Evolutionary conservation across 1,284 basidiomycete genomes (phyloP), one percentile per base, ranked within the genome.

Genomic region (Ustilago nuda): DNA sequence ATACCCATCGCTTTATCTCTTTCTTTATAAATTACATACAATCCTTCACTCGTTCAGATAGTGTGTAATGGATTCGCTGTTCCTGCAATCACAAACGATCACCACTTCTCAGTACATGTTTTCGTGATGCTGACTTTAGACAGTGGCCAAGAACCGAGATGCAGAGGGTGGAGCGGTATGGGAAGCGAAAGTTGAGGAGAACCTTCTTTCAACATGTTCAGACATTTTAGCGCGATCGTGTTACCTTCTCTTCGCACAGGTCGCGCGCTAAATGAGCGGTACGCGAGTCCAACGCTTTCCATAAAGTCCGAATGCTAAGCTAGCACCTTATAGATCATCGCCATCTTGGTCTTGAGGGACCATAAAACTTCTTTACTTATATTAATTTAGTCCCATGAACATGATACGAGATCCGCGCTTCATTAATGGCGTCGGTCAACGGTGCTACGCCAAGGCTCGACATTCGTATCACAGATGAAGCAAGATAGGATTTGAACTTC

Each of bases 201-300:
- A 45, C 4, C 43, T 45, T 45, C 43, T 19, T 45, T 4, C 15
- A 11, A 5, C 17, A 45, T 8, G 23, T 2, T 19, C 19, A 45
- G 11, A 15, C n/a, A 4, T 15, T 4, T 11, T 45, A 45, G 43
- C 43, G 39, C n/a, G 4, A 41, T 41, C 39, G 11, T 17, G 39
- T 4, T 4, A 2, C 43, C 19, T 6, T 19, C n/a, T 6, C 43
- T 15, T 19, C 43, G n/a, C 43, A 45, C n/a, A 45, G 43, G n/a
- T 45, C 43, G 36, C 5, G 36, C 36, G 36, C 36, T 37, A 37
- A 37, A 7, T 37, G 4, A 37, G 36, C 39, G 39, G 50, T 27
- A 52, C 30, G 50, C 32, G 51, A 53, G 51, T 35, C 51, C 32
- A 53, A 53, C 51, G 36, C 33, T 52, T 52, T 53, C 6, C 32